A percentile compares a stretch with the other conserved stretches of the same genome.
Evolutionary conservation across 768 basidiomycete species (phyloP).

Genomic region (Xanthoconium purpureum): DNA sequence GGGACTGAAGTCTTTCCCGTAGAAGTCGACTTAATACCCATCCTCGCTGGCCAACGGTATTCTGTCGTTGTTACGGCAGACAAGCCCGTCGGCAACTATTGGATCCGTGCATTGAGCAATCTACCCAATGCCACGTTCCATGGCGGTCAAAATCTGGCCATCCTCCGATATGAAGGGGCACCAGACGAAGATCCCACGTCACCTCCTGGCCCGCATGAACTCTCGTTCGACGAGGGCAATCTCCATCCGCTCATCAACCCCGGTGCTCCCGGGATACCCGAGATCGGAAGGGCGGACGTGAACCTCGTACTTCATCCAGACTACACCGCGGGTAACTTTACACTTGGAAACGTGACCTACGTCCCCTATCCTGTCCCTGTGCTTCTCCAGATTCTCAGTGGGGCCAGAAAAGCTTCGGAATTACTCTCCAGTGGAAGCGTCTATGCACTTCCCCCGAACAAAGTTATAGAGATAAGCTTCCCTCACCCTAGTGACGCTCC

Average conservation of each 20-base stretch:
- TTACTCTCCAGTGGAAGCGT: constrained; percentile 49
- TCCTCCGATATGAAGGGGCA: constrained; percentile 2
- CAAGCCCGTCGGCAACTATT: constrained; percentile 49
- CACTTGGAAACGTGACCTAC: not conserved
- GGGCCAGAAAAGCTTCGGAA: constrained; percentile 40
- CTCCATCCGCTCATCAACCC: constrained; percentile 2
- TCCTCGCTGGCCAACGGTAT: constrained; percentile 3
- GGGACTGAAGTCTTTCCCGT: not conserved
- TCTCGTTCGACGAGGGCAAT: not conserved
- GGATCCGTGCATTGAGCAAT: constrained; percentile 40
- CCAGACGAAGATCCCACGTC: not conserved
- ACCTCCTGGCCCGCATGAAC: not conserved
- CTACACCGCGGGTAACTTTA: not conserved
- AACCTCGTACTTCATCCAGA: not conserved
- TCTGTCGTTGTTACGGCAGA: constrained; percentile 39
- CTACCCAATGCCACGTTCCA: constrained; percentile 9
- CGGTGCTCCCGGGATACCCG: not conserved
- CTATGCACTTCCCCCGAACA: constrained; percentile 43
- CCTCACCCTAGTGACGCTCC: constrained; percentile 28
- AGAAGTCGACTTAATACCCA: not conserved
- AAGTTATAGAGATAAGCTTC: constrained; percentile 46
- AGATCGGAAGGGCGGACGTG: constrained; percentile 3
- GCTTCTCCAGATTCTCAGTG: constrained; percentile 37
- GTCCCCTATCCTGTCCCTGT: constrained; percentile 40
- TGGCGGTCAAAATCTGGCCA: constrained; percentile 3